phyloP scores from a whole-genome alignment of 75 land plant species.

The Azolla pinnata region DNA sequence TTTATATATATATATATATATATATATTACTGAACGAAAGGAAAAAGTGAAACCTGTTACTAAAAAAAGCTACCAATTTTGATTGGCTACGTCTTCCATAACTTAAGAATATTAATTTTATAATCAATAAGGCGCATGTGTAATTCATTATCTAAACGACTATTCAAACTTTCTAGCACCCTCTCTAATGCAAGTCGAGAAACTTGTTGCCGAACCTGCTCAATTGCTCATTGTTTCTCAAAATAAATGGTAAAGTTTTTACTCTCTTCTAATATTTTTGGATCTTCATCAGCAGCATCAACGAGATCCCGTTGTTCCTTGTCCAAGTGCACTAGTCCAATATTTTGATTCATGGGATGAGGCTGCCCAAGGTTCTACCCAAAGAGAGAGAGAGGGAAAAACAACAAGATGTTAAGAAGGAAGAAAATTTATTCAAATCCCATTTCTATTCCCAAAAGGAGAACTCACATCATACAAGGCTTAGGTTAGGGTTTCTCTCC shows the following conservation, averaged over 20 bases:
- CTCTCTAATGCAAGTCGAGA: neutral
- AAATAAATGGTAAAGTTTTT: neutral
- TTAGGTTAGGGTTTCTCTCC: too few species aligned
- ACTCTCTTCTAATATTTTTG: neutral
- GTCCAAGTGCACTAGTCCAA: neutral
- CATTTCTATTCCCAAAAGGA: too few species aligned
- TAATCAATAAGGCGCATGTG: neutral
- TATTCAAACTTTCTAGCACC: neutral
- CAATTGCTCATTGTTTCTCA: slow-evolving; percentile 4
- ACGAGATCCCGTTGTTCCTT: neutral
- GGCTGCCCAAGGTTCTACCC: too few species aligned
- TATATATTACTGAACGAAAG: too few species aligned
- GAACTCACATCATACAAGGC: too few species aligned
- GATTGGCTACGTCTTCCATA: too few species aligned
- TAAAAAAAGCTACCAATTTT: too few species aligned
- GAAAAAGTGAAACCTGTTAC: too few species aligned
- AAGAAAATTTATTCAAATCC: too few species aligned
- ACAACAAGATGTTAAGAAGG: too few species aligned
- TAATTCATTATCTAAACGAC: neutral
- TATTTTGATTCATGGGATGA: neutral
- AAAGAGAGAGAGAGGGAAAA: too few species aligned
- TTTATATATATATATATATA: too few species aligned
- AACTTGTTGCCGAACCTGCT: slow-evolving; percentile 1
- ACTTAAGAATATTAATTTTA: neutral
- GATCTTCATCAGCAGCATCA: neutral